Evolutionary conservation across 2,329 filamentous ascomycete species (phyloP).

Genomic region (Aspergillus sp.): DNA sequence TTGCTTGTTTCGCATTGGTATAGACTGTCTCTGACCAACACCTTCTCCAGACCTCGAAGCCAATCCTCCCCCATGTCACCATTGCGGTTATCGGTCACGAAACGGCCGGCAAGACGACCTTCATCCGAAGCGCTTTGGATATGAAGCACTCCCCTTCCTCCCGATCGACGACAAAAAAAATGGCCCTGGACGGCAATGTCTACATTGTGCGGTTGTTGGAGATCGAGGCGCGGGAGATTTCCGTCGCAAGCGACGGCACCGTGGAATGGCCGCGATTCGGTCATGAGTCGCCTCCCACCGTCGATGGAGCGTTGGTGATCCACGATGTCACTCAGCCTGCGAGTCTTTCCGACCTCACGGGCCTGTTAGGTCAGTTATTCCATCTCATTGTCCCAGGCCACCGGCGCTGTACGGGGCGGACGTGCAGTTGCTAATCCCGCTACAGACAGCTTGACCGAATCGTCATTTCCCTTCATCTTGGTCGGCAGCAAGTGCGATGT

Average conservation of each 20-base stretch:
- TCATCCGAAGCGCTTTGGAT: conserved; percentile 57
- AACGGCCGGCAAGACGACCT: conserved; percentile 58
- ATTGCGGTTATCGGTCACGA: conserved; percentile 56
- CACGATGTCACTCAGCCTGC: conserved; percentile 82
- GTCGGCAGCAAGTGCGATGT: conserved; percentile 90
- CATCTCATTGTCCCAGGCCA: background rate
- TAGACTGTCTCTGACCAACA: conserved; percentile 8
- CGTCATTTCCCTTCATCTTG: conserved; percentile 71
- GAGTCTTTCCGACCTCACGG: conserved; percentile 70
- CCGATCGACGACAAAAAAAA: conserved; percentile 48
- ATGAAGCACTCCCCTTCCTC: conserved; percentile 45
- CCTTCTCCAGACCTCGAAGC: conserved; percentile 23
- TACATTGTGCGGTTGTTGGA: conserved; percentile 60
- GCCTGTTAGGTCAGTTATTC: conserved; percentile 69
- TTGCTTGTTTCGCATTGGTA: too few species aligned
- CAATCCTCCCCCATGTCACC: conserved; percentile 52
- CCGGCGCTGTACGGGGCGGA: background rate
- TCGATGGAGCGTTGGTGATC: conserved; percentile 80
- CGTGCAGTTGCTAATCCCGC: conserved; percentile 8
- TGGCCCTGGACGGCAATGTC: conserved; percentile 54
- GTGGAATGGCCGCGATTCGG: conserved; percentile 52
- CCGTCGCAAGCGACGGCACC: conserved; percentile 46
- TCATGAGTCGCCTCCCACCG: conserved; percentile 66
- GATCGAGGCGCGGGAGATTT: conserved; percentile 52
- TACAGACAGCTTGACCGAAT: conserved; percentile 70